Conservation (phyloP, 2,329 filamentous ascomycete species). For the Paraconiothyrium brasiliense region DNA sequence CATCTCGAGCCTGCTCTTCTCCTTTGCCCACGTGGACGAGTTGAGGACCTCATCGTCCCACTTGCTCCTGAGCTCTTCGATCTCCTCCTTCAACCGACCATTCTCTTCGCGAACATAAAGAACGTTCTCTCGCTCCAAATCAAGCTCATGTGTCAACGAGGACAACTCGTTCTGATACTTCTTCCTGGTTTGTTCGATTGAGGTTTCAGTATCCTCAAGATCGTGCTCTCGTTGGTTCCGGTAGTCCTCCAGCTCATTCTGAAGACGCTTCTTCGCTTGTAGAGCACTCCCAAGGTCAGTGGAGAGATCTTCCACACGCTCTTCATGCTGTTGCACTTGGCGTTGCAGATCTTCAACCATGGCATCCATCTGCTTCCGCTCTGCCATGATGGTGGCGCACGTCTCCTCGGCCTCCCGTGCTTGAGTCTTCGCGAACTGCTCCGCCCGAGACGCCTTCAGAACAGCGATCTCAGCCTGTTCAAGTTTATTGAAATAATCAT, state of each 20-base stretch:
- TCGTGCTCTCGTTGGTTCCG: constrained; percentile 93
- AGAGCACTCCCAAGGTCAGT: constrained; percentile 86
- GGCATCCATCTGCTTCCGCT: constrained; percentile 88
- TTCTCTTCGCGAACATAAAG: constrained; percentile 86
- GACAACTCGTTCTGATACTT: constrained; percentile 97
- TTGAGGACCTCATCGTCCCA: constrained; percentile 99
- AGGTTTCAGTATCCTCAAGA: constrained; percentile 94
- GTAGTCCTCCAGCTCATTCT: constrained; percentile 98
- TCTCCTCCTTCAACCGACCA: constrained; percentile 87
- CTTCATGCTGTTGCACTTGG: constrained; percentile 88
- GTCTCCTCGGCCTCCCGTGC: constrained; percentile 91
- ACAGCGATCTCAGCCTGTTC: constrained; percentile 97
- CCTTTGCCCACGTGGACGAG: constrained; percentile 97
- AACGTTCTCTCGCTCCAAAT: constrained; percentile 90
- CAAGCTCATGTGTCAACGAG: constrained; percentile 88
- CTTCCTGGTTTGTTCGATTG: constrained; percentile 95
- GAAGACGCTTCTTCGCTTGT: constrained; percentile 91
- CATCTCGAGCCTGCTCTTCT: constrained; percentile 90
- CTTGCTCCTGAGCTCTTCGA: constrained; percentile 92
- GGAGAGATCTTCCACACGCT: constrained; percentile 88
- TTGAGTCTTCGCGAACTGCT: constrained; percentile 92
- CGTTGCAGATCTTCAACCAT: constrained; percentile 89
- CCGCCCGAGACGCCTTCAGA: constrained; percentile 87
- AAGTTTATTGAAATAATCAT: constrained; percentile 96
- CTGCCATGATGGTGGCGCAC: constrained; percentile 88